Conservation (phyloP, 768 basidiomycete genomes). For the Tremella fuciformis region DNA sequence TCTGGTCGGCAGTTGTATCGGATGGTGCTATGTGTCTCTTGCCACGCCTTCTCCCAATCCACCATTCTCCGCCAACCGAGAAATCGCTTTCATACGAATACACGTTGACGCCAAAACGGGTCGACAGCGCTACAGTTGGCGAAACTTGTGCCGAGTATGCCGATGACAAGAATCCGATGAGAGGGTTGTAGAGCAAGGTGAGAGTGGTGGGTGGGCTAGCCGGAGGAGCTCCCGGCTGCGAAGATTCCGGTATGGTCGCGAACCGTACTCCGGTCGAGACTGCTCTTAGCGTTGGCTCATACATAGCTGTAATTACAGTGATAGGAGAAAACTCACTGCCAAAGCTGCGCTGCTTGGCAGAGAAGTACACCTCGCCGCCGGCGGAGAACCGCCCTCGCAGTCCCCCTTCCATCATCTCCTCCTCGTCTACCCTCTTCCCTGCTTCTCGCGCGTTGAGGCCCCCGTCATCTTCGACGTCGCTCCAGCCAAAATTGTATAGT, state of each 20-base stretch:
- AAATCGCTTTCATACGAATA: slow-evolving; percentile 97
- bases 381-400: slow-evolving; percentile 84
- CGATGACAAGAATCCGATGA: slow-evolving; percentile 87
- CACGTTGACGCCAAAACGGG: slow-evolving; percentile 89
- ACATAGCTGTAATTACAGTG: not conserved
- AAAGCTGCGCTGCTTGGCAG: slow-evolving; percentile 85
- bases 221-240: slow-evolving; percentile 57
- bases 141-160: slow-evolving; percentile 88
- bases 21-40: slow-evolving; percentile 21
- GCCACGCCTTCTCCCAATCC: slow-evolving; percentile 64
- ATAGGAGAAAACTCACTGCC: slow-evolving; percentile 64
- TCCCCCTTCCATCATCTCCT: slow-evolving; percentile 87
- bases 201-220: slow-evolving; percentile 83
- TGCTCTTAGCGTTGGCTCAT: slow-evolving; percentile 46
- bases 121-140: slow-evolving; percentile 76
- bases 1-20: slow-evolving; percentile 1
- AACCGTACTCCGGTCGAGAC: slow-evolving; percentile 94
- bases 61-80: slow-evolving; percentile 95
- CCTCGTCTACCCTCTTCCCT: slow-evolving; percentile 86
- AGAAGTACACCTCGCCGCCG: slow-evolving; percentile 90
- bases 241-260: slow-evolving; percentile 66
- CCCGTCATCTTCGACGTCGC: slow-evolving; percentile 51
- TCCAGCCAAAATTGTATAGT: slow-evolving; percentile 85
- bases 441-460: slow-evolving; percentile 44
- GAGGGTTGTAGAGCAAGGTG: slow-evolving; percentile 90